Evolutionary conservation across 805 yeast species (phyloP).

Genomic region (Kurtzmaniella fragi): DNA sequence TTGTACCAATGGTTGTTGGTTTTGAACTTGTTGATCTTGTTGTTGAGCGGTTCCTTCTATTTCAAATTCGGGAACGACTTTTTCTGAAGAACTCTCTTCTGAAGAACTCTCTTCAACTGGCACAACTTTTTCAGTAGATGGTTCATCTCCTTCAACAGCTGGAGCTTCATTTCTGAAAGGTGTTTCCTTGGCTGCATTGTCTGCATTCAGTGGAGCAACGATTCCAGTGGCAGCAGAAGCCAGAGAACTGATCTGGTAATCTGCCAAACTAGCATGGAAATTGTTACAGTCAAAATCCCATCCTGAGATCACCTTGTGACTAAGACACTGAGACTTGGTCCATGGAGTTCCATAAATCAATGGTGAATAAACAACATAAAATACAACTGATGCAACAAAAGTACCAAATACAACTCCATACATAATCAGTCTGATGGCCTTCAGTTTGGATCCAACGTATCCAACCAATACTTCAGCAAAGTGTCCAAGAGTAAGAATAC

Average conservation of each 20-base stretch:
- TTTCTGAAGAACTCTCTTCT: slow-evolving; percentile 1
- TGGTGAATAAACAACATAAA: slow-evolving; percentile 63
- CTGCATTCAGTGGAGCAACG: slow-evolving; percentile 1
- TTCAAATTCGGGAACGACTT: slow-evolving; percentile 1
- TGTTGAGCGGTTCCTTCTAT: slow-evolving; percentile 2
- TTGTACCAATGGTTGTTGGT: no score
- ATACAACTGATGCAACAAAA: slow-evolving; percentile 44
- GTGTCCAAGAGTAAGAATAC: slow-evolving; percentile 72
- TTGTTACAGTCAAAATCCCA: slow-evolving; percentile 90
- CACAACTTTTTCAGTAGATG: not conserved
- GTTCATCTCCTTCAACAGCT: not conserved
- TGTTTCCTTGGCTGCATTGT: slow-evolving; percentile 21
- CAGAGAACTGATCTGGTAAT: slow-evolving; percentile 14
- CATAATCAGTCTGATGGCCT: slow-evolving; percentile 40
- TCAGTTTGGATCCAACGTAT: slow-evolving; percentile 32
- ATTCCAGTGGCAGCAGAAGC: slow-evolving; percentile 3
- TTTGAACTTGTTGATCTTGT: slow-evolving; percentile 19
- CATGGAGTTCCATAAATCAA: slow-evolving; percentile 75
- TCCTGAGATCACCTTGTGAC: slow-evolving; percentile 50
- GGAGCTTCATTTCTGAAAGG: slow-evolving; percentile 5
- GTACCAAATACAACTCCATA: slow-evolving; percentile 44
- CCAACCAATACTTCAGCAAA: slow-evolving; percentile 47
- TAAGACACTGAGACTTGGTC: slow-evolving; percentile 65
- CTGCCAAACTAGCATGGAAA: slow-evolving; percentile 35
- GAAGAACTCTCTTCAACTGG: not conserved